Conservation (phyloP, 129 eudicot genomes). For the Kitagawia praeruptora region DNA sequence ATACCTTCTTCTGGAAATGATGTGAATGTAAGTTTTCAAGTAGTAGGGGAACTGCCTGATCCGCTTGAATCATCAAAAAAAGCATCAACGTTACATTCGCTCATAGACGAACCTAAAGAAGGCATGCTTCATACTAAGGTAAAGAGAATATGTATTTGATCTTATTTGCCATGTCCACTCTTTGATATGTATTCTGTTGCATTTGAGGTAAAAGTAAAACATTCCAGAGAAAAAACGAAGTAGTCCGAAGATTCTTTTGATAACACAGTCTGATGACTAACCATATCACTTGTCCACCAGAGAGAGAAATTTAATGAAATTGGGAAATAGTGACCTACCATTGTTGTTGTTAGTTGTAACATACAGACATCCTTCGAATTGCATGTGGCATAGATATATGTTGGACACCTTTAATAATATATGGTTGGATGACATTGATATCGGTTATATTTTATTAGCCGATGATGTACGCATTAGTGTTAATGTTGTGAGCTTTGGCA, state of each 20-base stretch:
- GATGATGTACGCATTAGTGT: not conserved
- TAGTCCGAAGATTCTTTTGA: not conserved
- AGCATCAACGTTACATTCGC: slow-evolving; percentile 18
- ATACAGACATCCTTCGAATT: not conserved
- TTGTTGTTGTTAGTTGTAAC: not conserved
- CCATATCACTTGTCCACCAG: not conserved
- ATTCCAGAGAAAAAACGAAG: not conserved
- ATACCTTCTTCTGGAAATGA: slow-evolving; percentile 15
- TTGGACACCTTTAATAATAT: not conserved
- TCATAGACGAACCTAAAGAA: slow-evolving; percentile 21
- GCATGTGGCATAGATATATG: too few species aligned
- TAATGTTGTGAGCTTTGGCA: not conserved
- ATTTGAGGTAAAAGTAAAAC: not conserved
- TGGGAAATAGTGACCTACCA: not conserved
- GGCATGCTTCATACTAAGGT: slow-evolving; percentile 44
- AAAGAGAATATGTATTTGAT: not conserved
- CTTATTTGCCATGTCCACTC: not conserved
- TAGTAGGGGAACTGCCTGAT: slow-evolving; percentile 22
- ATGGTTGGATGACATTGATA: not conserved
- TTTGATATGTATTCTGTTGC: not conserved
- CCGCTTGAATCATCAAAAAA: slow-evolving; percentile 18
- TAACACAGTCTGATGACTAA: not conserved
- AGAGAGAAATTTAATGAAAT: not conserved
- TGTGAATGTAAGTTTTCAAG: slow-evolving; percentile 19
- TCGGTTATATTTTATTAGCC: not conserved